Evolutionary conservation across 1,284 basidiomycete genomes (phyloP), one percentile per base, ranked within the genome.

Genomic region (Apiotrichum akiyoshidainum): DNA sequence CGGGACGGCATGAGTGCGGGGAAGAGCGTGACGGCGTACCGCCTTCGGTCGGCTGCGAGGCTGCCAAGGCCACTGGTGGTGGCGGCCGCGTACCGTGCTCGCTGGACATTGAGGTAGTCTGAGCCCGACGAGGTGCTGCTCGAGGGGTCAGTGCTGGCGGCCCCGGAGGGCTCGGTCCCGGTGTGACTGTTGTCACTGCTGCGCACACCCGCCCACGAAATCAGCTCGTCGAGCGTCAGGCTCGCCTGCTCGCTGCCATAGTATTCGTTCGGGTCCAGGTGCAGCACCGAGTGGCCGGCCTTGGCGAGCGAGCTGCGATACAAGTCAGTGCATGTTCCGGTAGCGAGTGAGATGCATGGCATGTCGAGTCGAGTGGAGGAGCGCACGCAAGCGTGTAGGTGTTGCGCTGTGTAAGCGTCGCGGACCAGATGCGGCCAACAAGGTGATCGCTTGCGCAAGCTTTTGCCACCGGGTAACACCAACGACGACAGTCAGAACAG

Each of bases 181-280:
- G 42, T 10, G n/a, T n/a, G n/a, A n/a, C n/a, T n/a, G n/a, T n/a
- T n/a, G n/a, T n/a, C n/a, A n/a, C n/a, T n/a, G n/a, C n/a, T n/a
- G 7, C 52, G 65, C 39, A 37, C 22, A 53, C 85, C 80, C 10
- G 83, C 82, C 90, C 90, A 94, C 49, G 81, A 68, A 1, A 83
- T 71, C 13, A 97, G 82, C 71, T 98, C 94, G 55, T 89, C 85
- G 1, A 93, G 80, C 0, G 87, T 87, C 35, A 98, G 76, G 40
- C 87, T 88, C 0, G 94, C 92, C 72, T 92, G 86, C 52, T 86
- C 81, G 42, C 83, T 86, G 51, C 93, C 94, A 70, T 98, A 98
- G 75, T 92, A 90, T 1, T 84, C 77, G 69, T 92, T 89, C 35
- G 82, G 77, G 76, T 98, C 94, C 62, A 97, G 78, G 68, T 98